Evolutionary conservation across 2,329 filamentous ascomycete species (phyloP), one percentile per base, ranked within the genome.

Genomic region (Clonostachys chloroleuca): DNA sequence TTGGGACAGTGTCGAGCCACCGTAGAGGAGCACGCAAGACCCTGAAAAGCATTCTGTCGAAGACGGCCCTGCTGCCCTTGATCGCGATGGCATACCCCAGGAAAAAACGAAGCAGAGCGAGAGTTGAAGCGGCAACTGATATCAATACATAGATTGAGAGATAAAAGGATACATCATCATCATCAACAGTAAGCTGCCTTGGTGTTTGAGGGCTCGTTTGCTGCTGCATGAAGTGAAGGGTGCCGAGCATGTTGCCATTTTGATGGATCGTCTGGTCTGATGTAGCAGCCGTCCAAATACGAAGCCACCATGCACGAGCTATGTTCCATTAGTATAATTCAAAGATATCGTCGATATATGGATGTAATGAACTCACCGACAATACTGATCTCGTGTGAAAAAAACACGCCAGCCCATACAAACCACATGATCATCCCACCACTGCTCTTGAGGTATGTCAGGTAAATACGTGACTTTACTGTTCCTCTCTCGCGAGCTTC

Each of bases 1-100:
- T 72, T 0, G 89, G 89, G 0, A 90, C 84, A 0, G 87, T 92
- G 59, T 92, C 88, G 37, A 92, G 74, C 86, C 87, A 91, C 50
- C 87, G 74, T n/a, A 92, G 71, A 2, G 86, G 87, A 6, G 87
- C 83, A n/a, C 85, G 80, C 5, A 92, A 72, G 10, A 92, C 75
- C 1, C 80, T 74, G 53, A 80, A 82, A 40, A 84, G 80, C 52
- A 91, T 77, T 45, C 77, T 77, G 18, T 81, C 74, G 53, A 91
- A 92, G 4, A 92, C 70, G 42, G 68, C 68, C 37, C 80, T 74
- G n/a, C 86, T 90, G 5, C 87, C 87, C 49, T 74, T 76, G 54
- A 91, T 73, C 13, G 86, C 85, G 42, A 84, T 82, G 9, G 70
- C 54, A 55, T 83, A 87, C 6, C 86, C 69, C 60, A 80, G 81